Conservation (phyloP, 768 basidiomycete genomes). For the Terana coerulea region DNA sequence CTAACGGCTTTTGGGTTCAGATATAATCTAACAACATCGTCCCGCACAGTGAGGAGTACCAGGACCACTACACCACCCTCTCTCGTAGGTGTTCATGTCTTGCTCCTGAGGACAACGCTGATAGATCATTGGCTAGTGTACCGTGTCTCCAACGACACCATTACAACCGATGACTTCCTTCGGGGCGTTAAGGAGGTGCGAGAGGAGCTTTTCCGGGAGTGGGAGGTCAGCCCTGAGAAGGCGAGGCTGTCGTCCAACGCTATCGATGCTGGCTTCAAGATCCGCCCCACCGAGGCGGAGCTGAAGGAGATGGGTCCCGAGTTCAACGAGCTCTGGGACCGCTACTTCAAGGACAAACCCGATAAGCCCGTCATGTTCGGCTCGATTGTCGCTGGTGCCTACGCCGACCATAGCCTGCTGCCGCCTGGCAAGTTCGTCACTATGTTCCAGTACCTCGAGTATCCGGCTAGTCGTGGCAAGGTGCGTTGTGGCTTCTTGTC, state of each 20-base stretch:
- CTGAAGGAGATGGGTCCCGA: constrained; percentile 78
- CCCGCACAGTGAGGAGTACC: constrained; percentile 63
- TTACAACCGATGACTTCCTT: constrained; percentile 65
- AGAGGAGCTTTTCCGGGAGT: constrained; percentile 57
- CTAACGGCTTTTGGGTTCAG: not conserved
- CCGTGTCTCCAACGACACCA: constrained; percentile 63
- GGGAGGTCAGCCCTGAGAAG: constrained; percentile 66
- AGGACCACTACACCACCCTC: constrained; percentile 72
- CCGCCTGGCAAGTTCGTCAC: constrained; percentile 72
- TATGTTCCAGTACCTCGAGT: constrained; percentile 77
- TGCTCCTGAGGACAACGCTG: not conserved
- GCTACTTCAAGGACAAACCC: constrained; percentile 75
- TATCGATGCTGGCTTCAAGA: constrained; percentile 78
- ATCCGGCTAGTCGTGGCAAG: constrained; percentile 71
- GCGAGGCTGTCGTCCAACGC: constrained; percentile 65
- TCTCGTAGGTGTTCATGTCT: constrained; percentile 37
- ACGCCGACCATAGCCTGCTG: constrained; percentile 66
- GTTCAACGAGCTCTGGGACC: constrained; percentile 64
- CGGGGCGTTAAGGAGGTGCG: constrained; percentile 59
- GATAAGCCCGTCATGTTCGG: constrained; percentile 79
- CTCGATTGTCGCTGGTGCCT: constrained; percentile 65
- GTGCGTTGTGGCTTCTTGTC: constrained; percentile 24
- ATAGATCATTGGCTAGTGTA: constrained; percentile 37
- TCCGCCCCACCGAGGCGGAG: constrained; percentile 65
- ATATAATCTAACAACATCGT: not conserved